Percentiles rank a stretch among this genome's conserved stretches.
Conservation (phyloP, 805 yeast species). For the Lachancea meyersii region DNA sequence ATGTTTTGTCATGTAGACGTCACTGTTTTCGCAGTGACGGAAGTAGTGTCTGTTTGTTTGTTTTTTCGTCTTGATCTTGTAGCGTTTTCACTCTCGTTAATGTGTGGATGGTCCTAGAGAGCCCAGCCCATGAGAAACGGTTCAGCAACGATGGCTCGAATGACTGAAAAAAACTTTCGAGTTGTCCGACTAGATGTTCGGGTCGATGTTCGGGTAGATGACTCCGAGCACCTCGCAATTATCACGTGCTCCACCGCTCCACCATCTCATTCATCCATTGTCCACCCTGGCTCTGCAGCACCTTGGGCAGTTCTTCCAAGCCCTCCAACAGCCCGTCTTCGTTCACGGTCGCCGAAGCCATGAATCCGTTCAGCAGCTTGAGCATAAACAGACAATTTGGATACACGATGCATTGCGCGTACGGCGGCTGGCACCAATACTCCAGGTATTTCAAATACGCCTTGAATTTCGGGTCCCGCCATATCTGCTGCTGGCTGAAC, state of each 20-base stretch:
- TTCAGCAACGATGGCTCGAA: too few species aligned
- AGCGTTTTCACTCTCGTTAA: too few species aligned
- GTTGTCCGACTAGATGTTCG: too few species aligned
- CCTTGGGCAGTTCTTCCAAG: slow-evolving; percentile 52
- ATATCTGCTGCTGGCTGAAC: slow-evolving; percentile 70
- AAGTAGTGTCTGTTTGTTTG: too few species aligned
- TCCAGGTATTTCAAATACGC: slow-evolving; percentile 73
- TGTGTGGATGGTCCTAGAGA: too few species aligned
- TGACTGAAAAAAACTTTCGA: too few species aligned
- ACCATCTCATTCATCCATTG: slow-evolving; percentile 67
- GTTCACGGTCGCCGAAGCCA: slow-evolving; percentile 34
- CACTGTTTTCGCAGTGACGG: too few species aligned
- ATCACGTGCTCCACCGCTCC: slow-evolving; percentile 44
- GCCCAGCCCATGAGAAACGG: too few species aligned
- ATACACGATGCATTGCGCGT: slow-evolving; percentile 48
- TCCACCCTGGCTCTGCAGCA: slow-evolving; percentile 34
- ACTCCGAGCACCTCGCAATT: too few species aligned
- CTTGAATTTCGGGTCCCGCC: slow-evolving; percentile 58
- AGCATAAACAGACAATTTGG: slow-evolving; percentile 86
- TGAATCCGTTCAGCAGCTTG: slow-evolving; percentile 42
- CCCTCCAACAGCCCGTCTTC: slow-evolving; percentile 40
- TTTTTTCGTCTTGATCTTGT: too few species aligned
- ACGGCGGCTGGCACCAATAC: slow-evolving; percentile 74
- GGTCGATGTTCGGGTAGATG: too few species aligned
- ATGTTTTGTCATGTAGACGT: neutral